phyloP scores from a whole-genome alignment of 176 grass and related monocot genomes.

The Juncus effusus region DNA sequence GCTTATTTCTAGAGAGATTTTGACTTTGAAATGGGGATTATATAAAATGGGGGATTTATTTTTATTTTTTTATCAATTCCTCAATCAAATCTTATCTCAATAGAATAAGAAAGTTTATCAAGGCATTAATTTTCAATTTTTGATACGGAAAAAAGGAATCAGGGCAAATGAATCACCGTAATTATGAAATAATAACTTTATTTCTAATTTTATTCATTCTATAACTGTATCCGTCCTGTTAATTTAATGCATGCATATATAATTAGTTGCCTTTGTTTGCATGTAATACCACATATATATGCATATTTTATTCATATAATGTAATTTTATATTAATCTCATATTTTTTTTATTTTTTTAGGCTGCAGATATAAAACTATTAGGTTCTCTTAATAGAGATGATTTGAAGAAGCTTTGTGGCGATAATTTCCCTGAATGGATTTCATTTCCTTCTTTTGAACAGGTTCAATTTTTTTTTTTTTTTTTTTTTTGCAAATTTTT shows the following conservation, averaged over 20 bases:
- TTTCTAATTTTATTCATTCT: neutral
- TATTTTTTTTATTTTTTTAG: slow-evolving; percentile 24
- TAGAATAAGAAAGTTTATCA: neutral
- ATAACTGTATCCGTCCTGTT: neutral
- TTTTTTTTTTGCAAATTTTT: too few species aligned
- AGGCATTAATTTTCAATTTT: neutral
- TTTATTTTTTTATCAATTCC: too few species aligned
- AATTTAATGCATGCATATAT: neutral
- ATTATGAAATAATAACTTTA: too few species aligned
- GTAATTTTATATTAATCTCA: neutral
- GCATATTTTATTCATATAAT: slow-evolving; percentile 3
- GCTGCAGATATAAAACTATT: slow-evolving; percentile 91
- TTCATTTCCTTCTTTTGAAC: slow-evolving; percentile 86
- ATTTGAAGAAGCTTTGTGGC: slow-evolving; percentile 87
- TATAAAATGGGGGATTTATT: too few species aligned
- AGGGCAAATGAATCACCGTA: too few species aligned
- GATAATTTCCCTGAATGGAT: slow-evolving; percentile 91
- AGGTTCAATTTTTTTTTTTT: slow-evolving; percentile 34
- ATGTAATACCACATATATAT: neutral
- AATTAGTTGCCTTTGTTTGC: neutral
- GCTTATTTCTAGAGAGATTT: neutral
- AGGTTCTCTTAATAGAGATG: slow-evolving; percentile 71
- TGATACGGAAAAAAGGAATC: neutral
- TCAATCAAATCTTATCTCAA: neutral
- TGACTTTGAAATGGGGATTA: neutral